These are phyloP conservation scores for Trametes polyzona DNA, from an alignment of 1,284 basidiomycete genomes.

Conservation along the genomic window DNA sequence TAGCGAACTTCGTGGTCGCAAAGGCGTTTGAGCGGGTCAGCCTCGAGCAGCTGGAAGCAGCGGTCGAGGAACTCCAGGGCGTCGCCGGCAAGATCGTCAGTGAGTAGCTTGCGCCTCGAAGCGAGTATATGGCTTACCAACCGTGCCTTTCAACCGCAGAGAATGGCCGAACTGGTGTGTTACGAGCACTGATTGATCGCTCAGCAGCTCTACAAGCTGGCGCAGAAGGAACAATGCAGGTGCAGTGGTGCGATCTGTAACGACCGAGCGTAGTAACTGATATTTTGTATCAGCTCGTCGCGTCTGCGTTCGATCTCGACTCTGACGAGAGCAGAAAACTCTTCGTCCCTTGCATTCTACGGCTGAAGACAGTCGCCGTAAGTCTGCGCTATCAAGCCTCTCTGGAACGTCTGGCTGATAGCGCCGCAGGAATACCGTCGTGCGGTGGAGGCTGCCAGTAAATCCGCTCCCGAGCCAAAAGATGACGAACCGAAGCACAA, in stretches of 20 bases:
- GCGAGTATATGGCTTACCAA: constrained; percentile 22
- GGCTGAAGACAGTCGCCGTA: constrained; percentile 44
- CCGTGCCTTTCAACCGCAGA: constrained; percentile 39
- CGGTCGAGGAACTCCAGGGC: constrained; percentile 60
- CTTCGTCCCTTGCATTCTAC: constrained; percentile 54
- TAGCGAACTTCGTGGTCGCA: constrained; percentile 90
- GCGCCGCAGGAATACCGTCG: constrained; percentile 42
- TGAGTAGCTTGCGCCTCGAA: constrained; percentile 43
- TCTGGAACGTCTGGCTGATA: background rate
- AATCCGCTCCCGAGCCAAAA: constrained; percentile 12
- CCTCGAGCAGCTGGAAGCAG: constrained; percentile 56
- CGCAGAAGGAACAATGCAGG: constrained; percentile 51
- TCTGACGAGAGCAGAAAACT: constrained; percentile 40
- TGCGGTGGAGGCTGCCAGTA: constrained; percentile 14
- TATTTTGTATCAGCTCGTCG: constrained; percentile 51
- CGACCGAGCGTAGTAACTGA: background rate
- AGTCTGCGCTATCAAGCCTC: background rate
- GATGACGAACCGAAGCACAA: constrained; percentile 19
- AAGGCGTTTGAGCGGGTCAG: constrained; percentile 70
- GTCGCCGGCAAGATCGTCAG: constrained; percentile 55
- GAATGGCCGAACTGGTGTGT: constrained; percentile 62
- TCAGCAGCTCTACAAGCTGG: constrained; percentile 50
- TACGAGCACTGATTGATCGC: constrained; percentile 76
- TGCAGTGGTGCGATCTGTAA: no score
- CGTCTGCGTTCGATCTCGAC: constrained; percentile 61